A percentile compares a stretch with the other conserved stretches of the same genome.
Evolutionary conservation across 176 grass and related monocot genomes (phyloP).

Genomic region (Juncus inflexus): DNA sequence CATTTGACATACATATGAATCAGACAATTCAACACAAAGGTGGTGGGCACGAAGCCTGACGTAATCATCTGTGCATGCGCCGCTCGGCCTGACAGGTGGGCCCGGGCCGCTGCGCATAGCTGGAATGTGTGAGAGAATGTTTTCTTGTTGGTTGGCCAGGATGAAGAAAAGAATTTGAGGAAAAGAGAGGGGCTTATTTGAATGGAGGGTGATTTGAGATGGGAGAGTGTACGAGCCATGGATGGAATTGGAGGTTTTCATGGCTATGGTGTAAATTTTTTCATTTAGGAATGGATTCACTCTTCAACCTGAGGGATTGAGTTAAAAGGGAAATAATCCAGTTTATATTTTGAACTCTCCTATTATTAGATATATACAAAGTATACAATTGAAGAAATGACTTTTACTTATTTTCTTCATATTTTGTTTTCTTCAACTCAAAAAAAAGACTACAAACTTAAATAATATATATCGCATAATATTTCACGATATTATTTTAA

Average conservation of each 20-base stretch:
- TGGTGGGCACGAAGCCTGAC: constrained; percentile 53
- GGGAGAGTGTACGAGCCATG: constrained; percentile 2
- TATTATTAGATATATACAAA: too few species aligned
- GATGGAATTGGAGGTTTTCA: not conserved
- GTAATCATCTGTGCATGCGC: constrained; percentile 57
- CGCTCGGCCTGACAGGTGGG: constrained; percentile 32
- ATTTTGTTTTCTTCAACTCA: too few species aligned
- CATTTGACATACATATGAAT: constrained; percentile 62
- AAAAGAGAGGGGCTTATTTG: constrained; percentile 1
- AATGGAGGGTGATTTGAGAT: not conserved
- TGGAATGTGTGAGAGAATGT: constrained; percentile 68
- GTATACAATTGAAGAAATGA: too few species aligned
- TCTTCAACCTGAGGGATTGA: too few species aligned
- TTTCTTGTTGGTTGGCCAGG: not conserved
- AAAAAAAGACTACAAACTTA: too few species aligned
- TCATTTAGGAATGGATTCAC: not conserved
- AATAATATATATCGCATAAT: too few species aligned
- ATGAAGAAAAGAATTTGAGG: constrained; percentile 10
- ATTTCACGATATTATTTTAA: too few species aligned
- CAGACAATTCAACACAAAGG: constrained; percentile 69
- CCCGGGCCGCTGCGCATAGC: constrained; percentile 37
- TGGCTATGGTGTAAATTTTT: too few species aligned
- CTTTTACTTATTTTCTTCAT: too few species aligned
- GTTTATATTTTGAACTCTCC: too few species aligned
- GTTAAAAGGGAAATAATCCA: too few species aligned